Evolutionary conservation across 176 grass and related monocot genomes (phyloP).

Genomic region (Raddia distichophylla): DNA sequence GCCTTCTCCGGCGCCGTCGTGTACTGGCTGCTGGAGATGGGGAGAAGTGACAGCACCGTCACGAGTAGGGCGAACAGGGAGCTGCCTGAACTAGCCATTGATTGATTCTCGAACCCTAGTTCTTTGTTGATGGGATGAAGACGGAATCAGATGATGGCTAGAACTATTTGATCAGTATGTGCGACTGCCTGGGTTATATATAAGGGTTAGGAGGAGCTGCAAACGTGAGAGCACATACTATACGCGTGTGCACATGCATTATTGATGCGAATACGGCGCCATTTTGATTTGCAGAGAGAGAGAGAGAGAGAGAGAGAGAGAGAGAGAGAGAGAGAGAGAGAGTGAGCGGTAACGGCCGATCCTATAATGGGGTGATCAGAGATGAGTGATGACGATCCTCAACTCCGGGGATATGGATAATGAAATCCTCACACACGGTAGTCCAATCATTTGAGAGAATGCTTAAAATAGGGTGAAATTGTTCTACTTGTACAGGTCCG

Average conservation of each 20-base stretch:
- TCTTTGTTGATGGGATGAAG: not conserved
- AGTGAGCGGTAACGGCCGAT: not conserved
- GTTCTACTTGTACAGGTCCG: too few species aligned
- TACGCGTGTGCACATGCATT: not conserved
- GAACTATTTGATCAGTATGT: not conserved
- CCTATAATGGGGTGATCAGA: conserved; percentile 14
- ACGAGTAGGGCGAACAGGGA: conserved; percentile 5
- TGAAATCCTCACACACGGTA: not conserved
- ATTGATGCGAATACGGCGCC: conserved; percentile 29
- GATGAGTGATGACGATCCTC: conserved; percentile 21
- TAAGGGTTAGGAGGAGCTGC: not conserved
- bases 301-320: not conserved
- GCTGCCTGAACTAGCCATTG: conserved; percentile 29
- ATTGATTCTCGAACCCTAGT: not conserved
- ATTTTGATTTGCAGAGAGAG: not conserved
- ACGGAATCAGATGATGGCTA: not conserved
- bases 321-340: not conserved
- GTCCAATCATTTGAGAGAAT: not conserved
- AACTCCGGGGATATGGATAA: conserved; percentile 3
- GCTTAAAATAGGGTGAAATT: too few species aligned
- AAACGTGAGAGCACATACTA: conserved; percentile 51
- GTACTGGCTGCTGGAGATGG: conserved; percentile 9
- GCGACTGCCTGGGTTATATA: conserved; percentile 24
- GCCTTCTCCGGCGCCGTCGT: not conserved
- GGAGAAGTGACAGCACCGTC: conserved; percentile 16